Base-by-base conservation (phyloP, 129 eudicot genomes). In the Flaveria brownii region DNA sequence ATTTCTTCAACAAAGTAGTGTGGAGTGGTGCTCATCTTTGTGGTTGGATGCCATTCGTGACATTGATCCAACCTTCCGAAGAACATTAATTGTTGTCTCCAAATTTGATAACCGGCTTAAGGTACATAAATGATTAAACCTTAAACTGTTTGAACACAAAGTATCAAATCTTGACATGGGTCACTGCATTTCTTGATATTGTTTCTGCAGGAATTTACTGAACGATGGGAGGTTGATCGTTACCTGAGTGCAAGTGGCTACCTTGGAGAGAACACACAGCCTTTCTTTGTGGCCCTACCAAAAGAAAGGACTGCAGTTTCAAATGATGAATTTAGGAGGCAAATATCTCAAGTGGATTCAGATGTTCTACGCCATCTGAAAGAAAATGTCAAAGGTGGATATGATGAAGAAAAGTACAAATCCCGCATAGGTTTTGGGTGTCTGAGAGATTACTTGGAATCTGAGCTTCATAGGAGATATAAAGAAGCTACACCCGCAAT, bases 101-200 rank as follows among this genome's bases (percentile, higher is more conserved):
- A 93, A 93, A 80, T 93, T 93, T 77, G 98, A 93, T 83, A 93
- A 93, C 71, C 88, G 98, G 45, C 98, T 93, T 36, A 93, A 93
- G 96, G 98, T 92, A 88, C 62, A 20, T 10, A 5, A 9, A 16
- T 50, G 17, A 6, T 5, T 43, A 22, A 70, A 49, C 55, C 39
- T 61, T 20, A 26, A 61, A 25, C n/a, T 25, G 18, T n/a, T 25
- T 61, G 73, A 26, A 47, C 12, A 61, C 68, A 61, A 28, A 61
- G 41, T 26, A 23, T 45, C 23, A 20, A 12, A 69, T 69, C 22
- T 70, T 49, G 33, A 26, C 3, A 11, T 62, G 79, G 25, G 18
- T 14, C 72, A 42, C 15, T 25, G 20, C 28, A 6, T 75, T n/a
- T 54, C 10, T 30, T 54, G 28, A 6, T 73, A 17, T 47, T 46